These are phyloP conservation scores for Gossypium ekmanianum DNA, from an alignment of 345 rosid genomes.

Conservation along the genomic window DNA sequence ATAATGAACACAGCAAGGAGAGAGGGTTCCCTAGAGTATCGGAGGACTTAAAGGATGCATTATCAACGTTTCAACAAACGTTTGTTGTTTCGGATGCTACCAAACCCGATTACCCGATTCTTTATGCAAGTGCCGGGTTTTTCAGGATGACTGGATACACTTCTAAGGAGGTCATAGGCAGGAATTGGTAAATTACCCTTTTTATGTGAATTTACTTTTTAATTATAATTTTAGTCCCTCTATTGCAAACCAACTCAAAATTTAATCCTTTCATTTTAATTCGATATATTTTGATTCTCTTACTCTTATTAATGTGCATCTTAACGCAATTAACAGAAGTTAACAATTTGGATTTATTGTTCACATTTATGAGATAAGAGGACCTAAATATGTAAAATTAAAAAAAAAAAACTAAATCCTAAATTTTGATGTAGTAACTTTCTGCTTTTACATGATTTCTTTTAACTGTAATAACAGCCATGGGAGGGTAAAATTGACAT, in stretches of 20 bases:
- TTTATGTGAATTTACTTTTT: not conserved
- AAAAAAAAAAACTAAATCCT: no score
- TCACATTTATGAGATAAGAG: no score
- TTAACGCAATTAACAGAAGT: no score
- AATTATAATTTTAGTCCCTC: no score
- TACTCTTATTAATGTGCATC: no score
- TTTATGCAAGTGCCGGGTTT: constrained; percentile 98
- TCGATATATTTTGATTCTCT: no score
- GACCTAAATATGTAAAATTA: no score
- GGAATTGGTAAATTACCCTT: constrained; percentile 61
- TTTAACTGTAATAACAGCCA: constrained; percentile 19
- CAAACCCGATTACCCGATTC: constrained; percentile 77
- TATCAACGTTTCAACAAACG: constrained; percentile 89
- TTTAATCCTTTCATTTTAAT: no score
- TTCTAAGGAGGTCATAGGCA: constrained; percentile 85
- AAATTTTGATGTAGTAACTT: no score
- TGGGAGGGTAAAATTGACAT: constrained; percentile 16
- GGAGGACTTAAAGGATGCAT: constrained; percentile 70
- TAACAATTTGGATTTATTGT: no score
- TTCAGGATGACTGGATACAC: constrained; percentile 96
- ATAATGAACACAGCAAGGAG: constrained; percentile 39
- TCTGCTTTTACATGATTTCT: no score
- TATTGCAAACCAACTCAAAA: no score
- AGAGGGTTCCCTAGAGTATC: constrained; percentile 70
- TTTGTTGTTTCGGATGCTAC: constrained; percentile 96